Evolutionary conservation across 371 early-diverging fungal genomes (phyloP), one percentile per base, ranked within the genome.

Genomic region (Capniomyces stellatus): DNA sequence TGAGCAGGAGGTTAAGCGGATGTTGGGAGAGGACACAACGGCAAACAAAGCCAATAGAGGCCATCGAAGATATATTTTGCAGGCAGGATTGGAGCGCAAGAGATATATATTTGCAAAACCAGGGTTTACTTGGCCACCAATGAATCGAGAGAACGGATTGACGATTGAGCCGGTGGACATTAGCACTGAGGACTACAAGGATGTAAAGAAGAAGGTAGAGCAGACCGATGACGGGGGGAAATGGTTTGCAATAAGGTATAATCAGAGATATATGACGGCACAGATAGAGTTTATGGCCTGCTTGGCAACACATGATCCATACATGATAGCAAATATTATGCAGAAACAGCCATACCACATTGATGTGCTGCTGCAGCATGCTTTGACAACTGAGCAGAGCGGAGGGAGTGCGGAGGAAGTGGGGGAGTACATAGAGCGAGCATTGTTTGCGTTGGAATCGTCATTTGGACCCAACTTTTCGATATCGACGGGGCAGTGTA

Each of bases 321-420:
- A 85, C 43, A 75, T 75, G 13, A 68, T 92, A 13, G 69, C 80
- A 35, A 63, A 67, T 18, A 64, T 92, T n/a, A 64, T 78, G 22
- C 71, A 75, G 30, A 71, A 74, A 25, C 71, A 85, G 63, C 93
- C 92, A 13, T 92, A 84, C 60, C 92, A 92, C 62, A 74, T 90
- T 22, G 85, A 89, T 62, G 67, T 82, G 13, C 64, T 89, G 49
- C 66, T 91, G 43, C 91, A 89, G 65, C 61, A 86, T 4, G 83
- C 85, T 29, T 88, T 91, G 57, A 75, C 90, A 22, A 75, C 77
- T 29, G 86, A 83, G 55, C 87, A 89, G 57, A 77, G 81, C 44
- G 64, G 68, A 39, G 88, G 85, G 25, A 82, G 84, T 57, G 76
- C 79, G 59, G 65, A 71, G 19, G 71, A 76, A 28, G 89, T 87